These are phyloP conservation scores for Cladochytrium replicatum DNA, from an alignment of 192 early-diverging fungal genomes.

Conservation along the genomic window DNA sequence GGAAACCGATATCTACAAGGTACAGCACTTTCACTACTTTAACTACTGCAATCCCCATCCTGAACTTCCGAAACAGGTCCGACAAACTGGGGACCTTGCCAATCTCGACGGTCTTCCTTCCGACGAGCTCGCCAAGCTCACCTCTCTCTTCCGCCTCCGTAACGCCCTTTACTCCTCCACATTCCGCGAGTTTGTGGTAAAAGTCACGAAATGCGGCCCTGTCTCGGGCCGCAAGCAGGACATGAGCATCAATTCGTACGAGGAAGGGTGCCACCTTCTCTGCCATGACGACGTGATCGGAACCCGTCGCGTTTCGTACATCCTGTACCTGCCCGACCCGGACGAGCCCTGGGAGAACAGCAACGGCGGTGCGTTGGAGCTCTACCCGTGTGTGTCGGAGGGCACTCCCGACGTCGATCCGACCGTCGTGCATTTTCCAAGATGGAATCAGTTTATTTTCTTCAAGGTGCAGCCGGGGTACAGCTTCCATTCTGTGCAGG, in stretches of 20 bases:
- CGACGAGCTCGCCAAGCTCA: conserved; percentile 45
- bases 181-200: conserved; percentile 57
- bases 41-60: not conserved
- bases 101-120: conserved; percentile 65
- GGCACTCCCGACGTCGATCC: conserved; percentile 55
- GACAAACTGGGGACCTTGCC: conserved; percentile 73
- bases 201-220: conserved; percentile 58
- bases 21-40: not conserved
- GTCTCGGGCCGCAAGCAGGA: conserved; percentile 58
- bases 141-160: conserved; percentile 45
- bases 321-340: conserved; percentile 65
- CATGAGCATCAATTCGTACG: conserved; percentile 66
- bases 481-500: conserved; percentile 71
- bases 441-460: conserved; percentile 70
- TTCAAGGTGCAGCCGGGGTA: conserved; percentile 72
- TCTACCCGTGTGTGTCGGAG: conserved; percentile 54
- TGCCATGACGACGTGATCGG: conserved; percentile 79
- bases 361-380: conserved; percentile 65
- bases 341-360: conserved; percentile 50
- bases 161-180: conserved; percentile 65
- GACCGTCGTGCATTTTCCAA: conserved; percentile 40
- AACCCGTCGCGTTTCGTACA: conserved; percentile 62
- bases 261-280: conserved; percentile 61
- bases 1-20: conserved; percentile 78
- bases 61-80: conserved; percentile 17